Conservation (phyloP, 305 asterid genomes). For the Fraxinus ornus region DNA sequence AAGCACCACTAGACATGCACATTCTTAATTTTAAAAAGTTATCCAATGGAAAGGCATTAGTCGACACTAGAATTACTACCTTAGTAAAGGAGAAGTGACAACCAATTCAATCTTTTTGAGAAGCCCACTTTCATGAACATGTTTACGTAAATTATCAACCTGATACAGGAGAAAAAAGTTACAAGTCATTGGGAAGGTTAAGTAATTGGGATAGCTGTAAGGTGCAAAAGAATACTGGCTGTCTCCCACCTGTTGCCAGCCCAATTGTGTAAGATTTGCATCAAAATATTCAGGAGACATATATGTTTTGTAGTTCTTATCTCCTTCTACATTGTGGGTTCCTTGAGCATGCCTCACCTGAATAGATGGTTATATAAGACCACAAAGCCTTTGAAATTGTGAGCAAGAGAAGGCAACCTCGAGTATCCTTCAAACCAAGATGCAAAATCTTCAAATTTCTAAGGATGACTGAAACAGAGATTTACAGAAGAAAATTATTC, state of each 20-base stretch:
- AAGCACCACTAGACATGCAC: not conserved
- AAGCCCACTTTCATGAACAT: slow-evolving; percentile 74
- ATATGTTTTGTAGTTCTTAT: slow-evolving; percentile 63
- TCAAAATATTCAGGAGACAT: slow-evolving; percentile 82
- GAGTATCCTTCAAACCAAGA: slow-evolving; percentile 38
- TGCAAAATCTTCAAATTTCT: slow-evolving; percentile 36
- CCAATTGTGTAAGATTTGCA: slow-evolving; percentile 79
- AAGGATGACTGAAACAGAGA: slow-evolving; percentile 31
- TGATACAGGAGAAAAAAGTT: slow-evolving; percentile 37
- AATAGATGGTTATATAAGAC: slow-evolving; percentile 43
- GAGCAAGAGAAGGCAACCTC: slow-evolving; percentile 44
- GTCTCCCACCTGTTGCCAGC: slow-evolving; percentile 78
- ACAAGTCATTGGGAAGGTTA: slow-evolving; percentile 9
- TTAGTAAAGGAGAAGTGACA: slow-evolving; percentile 80
- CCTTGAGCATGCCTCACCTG: slow-evolving; percentile 99
- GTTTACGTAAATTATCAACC: slow-evolving; percentile 86
- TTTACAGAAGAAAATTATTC: slow-evolving; percentile 42
- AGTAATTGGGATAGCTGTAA: not conserved
- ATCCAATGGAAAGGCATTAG: not conserved
- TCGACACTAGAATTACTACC: slow-evolving; percentile 39
- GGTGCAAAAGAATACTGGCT: slow-evolving; percentile 8
- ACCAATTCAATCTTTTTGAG: slow-evolving; percentile 73
- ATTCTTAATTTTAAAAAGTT: not conserved
- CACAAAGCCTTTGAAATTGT: slow-evolving; percentile 37
- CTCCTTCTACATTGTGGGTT: slow-evolving; percentile 81